Percentiles rank a stretch among this genome's conserved stretches.
Conservation (phyloP, 768 basidiomycete genomes). For the Dendrothele bispora region DNA sequence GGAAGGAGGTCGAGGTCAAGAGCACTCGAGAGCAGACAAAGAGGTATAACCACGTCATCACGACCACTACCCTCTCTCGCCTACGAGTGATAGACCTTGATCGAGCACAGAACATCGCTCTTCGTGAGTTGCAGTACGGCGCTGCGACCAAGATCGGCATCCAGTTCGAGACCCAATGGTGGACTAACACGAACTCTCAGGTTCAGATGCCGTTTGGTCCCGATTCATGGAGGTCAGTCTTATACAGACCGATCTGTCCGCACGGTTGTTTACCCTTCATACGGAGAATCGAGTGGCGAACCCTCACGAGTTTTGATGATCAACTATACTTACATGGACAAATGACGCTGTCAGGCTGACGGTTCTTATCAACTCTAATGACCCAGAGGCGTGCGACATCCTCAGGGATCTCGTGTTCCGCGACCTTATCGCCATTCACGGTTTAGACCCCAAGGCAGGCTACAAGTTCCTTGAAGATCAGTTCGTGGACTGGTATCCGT, state of each 20-base stretch:
- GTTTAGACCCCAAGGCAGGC: no score
- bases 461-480: slow-evolving; percentile 17
- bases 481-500: slow-evolving; percentile 23
- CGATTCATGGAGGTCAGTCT: slow-evolving; percentile 40
- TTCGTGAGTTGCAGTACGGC: slow-evolving; percentile 31
- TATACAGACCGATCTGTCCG: slow-evolving; percentile 42
- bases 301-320: slow-evolving; percentile 35
- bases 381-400: no score
- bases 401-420: slow-evolving; percentile 26
- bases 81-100: slow-evolving; percentile 28
- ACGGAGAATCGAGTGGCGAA: slow-evolving; percentile 22
- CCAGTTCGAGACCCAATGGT: slow-evolving; percentile 34
- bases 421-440: slow-evolving; percentile 31
- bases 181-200: slow-evolving; percentile 26
- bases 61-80: slow-evolving; percentile 29
- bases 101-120: slow-evolving; percentile 28
- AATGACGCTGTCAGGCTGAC: slow-evolving; percentile 37
- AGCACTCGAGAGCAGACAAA: slow-evolving; percentile 1
- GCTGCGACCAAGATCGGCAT: slow-evolving; percentile 36
- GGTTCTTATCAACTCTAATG: slow-evolving; percentile 26
- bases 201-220: slow-evolving; percentile 17
- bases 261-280: slow-evolving; percentile 45
- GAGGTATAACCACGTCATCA: slow-evolving; percentile 25
- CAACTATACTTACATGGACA: slow-evolving; percentile 41
- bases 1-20: neutral